Percentiles rank a stretch among this genome's conserved stretches.
These are phyloP conservation scores for Kalmusia sp. DNA, from an alignment of 2,329 filamentous ascomycete genomes.

Conservation along the genomic window DNA sequence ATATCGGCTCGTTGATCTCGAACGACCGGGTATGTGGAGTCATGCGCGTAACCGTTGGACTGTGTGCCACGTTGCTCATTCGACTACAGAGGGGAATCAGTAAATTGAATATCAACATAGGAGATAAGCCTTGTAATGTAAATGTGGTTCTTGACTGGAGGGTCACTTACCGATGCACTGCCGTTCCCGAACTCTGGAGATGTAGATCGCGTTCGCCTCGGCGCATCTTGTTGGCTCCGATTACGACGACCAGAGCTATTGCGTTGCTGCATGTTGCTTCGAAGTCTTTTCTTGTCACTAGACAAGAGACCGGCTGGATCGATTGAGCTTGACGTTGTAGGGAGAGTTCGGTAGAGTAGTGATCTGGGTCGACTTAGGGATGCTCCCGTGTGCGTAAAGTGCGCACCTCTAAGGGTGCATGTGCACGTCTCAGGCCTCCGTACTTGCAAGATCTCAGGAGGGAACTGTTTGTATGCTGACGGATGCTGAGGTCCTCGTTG, in stretches of 20 bases:
- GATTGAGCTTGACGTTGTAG: not conserved
- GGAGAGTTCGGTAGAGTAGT: not conserved
- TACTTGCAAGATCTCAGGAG: not conserved
- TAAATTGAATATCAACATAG: no score
- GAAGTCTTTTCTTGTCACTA: not conserved
- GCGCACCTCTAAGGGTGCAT: not conserved
- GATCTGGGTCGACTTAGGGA: not conserved
- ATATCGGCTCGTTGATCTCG: not conserved
- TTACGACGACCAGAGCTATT: not conserved
- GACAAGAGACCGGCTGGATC: no score
- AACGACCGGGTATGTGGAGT: not conserved
- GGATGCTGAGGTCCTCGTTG: not conserved
- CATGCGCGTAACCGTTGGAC: not conserved
- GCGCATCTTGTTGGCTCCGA: not conserved
- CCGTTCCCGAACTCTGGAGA: not conserved
- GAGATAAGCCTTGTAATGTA: no score
- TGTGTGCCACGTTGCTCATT: not conserved
- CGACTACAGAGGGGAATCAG: no score
- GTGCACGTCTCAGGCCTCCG: not conserved
- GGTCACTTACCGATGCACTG: conserved; percentile 2
- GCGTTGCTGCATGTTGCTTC: not conserved
- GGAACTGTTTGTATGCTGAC: not conserved
- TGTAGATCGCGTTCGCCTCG: not conserved
- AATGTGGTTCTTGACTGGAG: no score
- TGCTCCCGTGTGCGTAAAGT: no score